Conservation (phyloP, 352 stramenopile genomes). For the Phytophthora constricta region DNA sequence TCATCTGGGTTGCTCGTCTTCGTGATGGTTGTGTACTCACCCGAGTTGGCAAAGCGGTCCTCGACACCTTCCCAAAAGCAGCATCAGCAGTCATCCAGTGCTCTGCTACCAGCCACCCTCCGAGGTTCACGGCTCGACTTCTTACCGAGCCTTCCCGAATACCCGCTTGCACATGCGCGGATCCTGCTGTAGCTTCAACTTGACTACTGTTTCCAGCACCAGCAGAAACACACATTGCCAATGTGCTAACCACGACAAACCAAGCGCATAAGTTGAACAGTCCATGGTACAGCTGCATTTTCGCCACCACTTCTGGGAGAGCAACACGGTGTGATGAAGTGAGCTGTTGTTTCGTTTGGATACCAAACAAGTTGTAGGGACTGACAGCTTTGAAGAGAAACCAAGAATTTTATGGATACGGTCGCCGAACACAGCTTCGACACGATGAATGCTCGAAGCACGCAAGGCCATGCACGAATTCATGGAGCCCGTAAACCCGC, state of each 20-base stretch:
- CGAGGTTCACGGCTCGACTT: slow-evolving; percentile 78
- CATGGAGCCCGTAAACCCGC: too few relatives aligned
- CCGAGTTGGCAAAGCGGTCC: slow-evolving; percentile 37
- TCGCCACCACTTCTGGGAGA: too few relatives aligned
- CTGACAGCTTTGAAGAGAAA: too few relatives aligned
- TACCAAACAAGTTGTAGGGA: background rate
- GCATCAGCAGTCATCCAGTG: slow-evolving; percentile 77
- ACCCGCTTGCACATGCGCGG: slow-evolving; percentile 34
- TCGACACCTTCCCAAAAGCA: slow-evolving; percentile 64
- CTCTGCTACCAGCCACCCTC: slow-evolving; percentile 83
- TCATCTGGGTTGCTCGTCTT: slow-evolving; percentile 41
- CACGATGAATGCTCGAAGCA: too few relatives aligned
- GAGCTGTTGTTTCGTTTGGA: background rate
- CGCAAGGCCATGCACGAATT: background rate
- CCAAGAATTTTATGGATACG: too few relatives aligned
- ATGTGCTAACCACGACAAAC: background rate
- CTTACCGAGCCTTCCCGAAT: slow-evolving; percentile 47
- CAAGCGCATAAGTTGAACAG: background rate
- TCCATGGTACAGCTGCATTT: background rate
- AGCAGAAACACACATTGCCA: background rate
- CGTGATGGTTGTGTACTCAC: slow-evolving; percentile 77
- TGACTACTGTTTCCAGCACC: slow-evolving; percentile 5
- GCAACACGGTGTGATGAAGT: too few relatives aligned
- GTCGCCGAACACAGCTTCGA: too few relatives aligned
- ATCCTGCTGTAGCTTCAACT: background rate